Conservation (phyloP, 306 rosid genomes). For the Rosa lucieae region DNA sequence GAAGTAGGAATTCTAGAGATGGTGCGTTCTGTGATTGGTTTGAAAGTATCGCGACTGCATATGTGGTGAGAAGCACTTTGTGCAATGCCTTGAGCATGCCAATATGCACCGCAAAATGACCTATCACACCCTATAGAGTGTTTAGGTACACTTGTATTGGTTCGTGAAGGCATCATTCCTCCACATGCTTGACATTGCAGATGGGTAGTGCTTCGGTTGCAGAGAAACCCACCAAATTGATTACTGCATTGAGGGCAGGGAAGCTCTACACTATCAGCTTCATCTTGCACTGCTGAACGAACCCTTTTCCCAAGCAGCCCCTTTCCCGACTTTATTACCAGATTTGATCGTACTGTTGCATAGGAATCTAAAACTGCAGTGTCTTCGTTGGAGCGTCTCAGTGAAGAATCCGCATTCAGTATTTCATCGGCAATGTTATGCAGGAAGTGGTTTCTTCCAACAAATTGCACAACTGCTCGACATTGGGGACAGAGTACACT, state of each 20-base stretch:
- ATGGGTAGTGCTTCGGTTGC: constrained; percentile 64
- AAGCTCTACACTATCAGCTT: constrained; percentile 37
- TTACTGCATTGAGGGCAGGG: constrained; percentile 88
- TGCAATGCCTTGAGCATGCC: constrained; percentile 57
- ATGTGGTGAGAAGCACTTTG: constrained; percentile 45
- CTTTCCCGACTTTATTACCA: constrained; percentile 58
- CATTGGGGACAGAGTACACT: constrained; percentile 91
- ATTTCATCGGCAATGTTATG: constrained; percentile 67
- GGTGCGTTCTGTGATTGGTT: constrained; percentile 57
- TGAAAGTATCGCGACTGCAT: constrained; percentile 64
- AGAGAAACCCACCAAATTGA: constrained; percentile 60
- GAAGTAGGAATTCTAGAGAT: constrained; percentile 58
- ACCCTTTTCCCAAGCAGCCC: constrained; percentile 52
- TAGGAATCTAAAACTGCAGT: constrained; percentile 64
- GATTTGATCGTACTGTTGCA: constrained; percentile 74
- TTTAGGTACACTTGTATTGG: constrained; percentile 51
- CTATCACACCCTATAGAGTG: constrained; percentile 89
- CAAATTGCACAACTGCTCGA: constrained; percentile 81
- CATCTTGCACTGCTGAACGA: constrained; percentile 37
- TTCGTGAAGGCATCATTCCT: constrained; percentile 95
- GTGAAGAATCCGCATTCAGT: constrained; percentile 64
- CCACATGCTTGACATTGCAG: constrained; percentile 90
- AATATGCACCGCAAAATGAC: constrained; percentile 87
- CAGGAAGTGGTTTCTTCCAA: constrained; percentile 88
- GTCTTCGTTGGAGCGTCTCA: constrained; percentile 70